phyloP scores from a whole-genome alignment of 345 rosid genomes.

The Xanthoceras sorbifolium region DNA sequence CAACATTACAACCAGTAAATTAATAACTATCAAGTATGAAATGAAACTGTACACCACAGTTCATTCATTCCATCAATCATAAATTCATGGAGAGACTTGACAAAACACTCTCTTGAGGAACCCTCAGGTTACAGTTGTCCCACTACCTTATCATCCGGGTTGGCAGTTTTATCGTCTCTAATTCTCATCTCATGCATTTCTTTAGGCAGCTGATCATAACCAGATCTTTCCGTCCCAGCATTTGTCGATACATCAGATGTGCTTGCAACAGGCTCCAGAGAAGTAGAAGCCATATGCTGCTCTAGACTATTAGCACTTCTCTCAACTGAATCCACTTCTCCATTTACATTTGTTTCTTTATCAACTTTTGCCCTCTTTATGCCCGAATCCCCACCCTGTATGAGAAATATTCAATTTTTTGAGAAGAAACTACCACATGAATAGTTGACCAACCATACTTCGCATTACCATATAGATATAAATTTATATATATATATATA shows the following conservation, averaged over 20 bases:
- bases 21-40: slow-evolving; percentile 2
- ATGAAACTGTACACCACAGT: background rate
- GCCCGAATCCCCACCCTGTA: slow-evolving; percentile 71
- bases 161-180: slow-evolving; percentile 52
- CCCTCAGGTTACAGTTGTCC: slow-evolving; percentile 2
- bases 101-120: slow-evolving; percentile 5
- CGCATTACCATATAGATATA: no score
- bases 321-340: slow-evolving; percentile 47
- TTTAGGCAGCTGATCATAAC: slow-evolving; percentile 61
- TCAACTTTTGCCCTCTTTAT: slow-evolving; percentile 78
- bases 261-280: slow-evolving; percentile 53
- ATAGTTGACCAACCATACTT: background rate
- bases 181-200: slow-evolving; percentile 65
- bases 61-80: background rate
- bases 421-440: slow-evolving; percentile 12
- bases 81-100: background rate
- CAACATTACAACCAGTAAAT: slow-evolving; percentile 4
- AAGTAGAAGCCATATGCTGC: slow-evolving; percentile 57
- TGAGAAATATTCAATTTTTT: background rate
- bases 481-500: no score
- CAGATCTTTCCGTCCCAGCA: slow-evolving; percentile 40
- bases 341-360: slow-evolving; percentile 46
- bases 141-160: slow-evolving; percentile 61
- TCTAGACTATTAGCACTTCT: slow-evolving; percentile 48
- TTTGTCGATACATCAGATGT: slow-evolving; percentile 45